A percentile compares a stretch with the other conserved stretches of the same genome.
phyloP scores from a whole-genome alignment of 78 protist genomes.

The Dictyostelium citrinum region DNA sequence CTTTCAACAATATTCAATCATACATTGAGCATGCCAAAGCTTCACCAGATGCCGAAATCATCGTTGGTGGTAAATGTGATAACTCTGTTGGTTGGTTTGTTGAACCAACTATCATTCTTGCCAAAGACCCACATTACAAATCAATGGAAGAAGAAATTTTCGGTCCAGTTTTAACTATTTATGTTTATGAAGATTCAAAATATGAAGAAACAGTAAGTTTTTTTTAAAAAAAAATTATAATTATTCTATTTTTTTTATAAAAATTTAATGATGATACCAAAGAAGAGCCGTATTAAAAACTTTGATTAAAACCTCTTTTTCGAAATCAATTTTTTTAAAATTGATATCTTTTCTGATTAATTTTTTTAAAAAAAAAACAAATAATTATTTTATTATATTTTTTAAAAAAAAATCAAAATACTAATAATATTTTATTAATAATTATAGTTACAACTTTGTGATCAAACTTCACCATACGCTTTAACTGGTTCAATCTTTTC shows the following conservation, averaged over 20 bases:
- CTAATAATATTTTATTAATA: background rate
- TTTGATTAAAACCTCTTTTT: constrained; percentile 60
- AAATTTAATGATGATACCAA: constrained; percentile 41
- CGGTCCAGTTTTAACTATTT: constrained; percentile 95
- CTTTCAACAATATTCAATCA: constrained; percentile 83
- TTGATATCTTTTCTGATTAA: background rate
- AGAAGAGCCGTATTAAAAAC: constrained; percentile 82
- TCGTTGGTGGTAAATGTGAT: constrained; percentile 89
- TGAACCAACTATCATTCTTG: constrained; percentile 91
- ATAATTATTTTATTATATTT: background rate
- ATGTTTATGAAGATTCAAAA: constrained; percentile 84
- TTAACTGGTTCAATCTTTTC: constrained; percentile 93
- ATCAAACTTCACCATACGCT: constrained; percentile 87
- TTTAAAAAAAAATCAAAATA: background rate
- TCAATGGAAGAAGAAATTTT: constrained; percentile 94
- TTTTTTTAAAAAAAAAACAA: background rate
- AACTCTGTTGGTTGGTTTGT: constrained; percentile 90
- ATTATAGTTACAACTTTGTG: constrained; percentile 46
- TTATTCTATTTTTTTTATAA: background rate
- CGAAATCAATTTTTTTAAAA: constrained; percentile 19
- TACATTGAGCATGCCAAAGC: constrained; percentile 92
- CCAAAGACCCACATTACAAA: constrained; percentile 83
- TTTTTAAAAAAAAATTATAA: background rate
- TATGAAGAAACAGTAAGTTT: constrained; percentile 73
- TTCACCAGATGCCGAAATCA: constrained; percentile 69